Percentiles rank a stretch among this genome's conserved stretches.
Evolutionary conservation across 495 filamentous ascomycete species (phyloP).

Genomic region (Talaromyces wortmannii): DNA sequence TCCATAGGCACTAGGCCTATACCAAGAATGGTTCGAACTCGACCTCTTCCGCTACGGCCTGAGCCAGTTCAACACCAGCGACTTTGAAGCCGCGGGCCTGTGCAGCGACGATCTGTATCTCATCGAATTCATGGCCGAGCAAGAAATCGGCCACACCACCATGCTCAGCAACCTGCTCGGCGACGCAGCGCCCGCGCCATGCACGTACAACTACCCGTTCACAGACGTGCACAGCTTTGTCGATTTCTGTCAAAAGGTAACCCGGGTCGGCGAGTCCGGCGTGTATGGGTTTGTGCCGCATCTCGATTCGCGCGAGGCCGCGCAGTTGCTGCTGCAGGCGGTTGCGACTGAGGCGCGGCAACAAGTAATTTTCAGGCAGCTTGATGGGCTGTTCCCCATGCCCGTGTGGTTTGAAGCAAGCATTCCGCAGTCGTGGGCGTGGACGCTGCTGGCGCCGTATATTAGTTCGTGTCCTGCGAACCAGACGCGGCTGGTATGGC

Average conservation of each 20-base stretch:
- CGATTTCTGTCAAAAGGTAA: slow-evolving; percentile 83
- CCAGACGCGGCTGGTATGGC: slow-evolving; percentile 74
- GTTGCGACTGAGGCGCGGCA: slow-evolving; percentile 84
- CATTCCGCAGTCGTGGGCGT: slow-evolving; percentile 80
- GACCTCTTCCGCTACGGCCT: slow-evolving; percentile 82
- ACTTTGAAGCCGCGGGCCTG: slow-evolving; percentile 65
- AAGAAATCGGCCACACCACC: slow-evolving; percentile 77
- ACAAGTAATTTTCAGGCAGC: slow-evolving; percentile 84
- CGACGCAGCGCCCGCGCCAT: slow-evolving; percentile 56
- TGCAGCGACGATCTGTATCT: slow-evolving; percentile 61
- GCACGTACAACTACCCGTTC: slow-evolving; percentile 78
- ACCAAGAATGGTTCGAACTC: slow-evolving; percentile 84
- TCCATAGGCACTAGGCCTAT: slow-evolving; percentile 52
- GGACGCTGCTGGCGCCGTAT: slow-evolving; percentile 79
- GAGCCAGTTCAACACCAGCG: slow-evolving; percentile 57
- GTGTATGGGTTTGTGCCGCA: slow-evolving; percentile 82
- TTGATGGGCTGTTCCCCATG: slow-evolving; percentile 78
- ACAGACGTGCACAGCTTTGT: slow-evolving; percentile 71
- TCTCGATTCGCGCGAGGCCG: slow-evolving; percentile 69
- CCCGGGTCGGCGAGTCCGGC: slow-evolving; percentile 74
- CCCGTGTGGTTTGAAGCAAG: slow-evolving; percentile 79
- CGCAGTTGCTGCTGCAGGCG: slow-evolving; percentile 63
- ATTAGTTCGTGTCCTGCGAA: slow-evolving; percentile 72
- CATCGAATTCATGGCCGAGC: slow-evolving; percentile 79
- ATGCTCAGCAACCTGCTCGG: slow-evolving; percentile 79